These are phyloP conservation scores for Microbotryum lychnidis-dioicae DNA, from an alignment of 1,284 basidiomycete genomes.

Conservation along the genomic window DNA sequence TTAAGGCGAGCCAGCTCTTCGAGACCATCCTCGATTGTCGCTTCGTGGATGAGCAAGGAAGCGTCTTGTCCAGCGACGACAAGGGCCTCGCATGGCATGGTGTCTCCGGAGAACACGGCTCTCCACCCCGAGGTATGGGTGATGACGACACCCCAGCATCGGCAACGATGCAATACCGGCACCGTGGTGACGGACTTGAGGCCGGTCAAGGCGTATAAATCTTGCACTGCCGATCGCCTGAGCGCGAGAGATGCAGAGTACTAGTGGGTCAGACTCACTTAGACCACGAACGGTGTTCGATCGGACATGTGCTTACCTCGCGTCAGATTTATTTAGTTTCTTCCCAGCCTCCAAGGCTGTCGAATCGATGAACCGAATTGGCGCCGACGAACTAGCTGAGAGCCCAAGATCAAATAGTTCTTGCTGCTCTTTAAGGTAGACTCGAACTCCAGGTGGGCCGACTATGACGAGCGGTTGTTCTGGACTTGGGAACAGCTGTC, in stretches of 20 bases:
- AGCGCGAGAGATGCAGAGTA: neutral
- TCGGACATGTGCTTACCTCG: conserved; percentile 5
- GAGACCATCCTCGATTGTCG: conserved; percentile 74
- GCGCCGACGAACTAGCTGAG: conserved; percentile 1
- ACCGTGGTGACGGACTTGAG: conserved; percentile 48
- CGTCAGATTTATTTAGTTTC: neutral
- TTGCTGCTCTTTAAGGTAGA: conserved; percentile 30
- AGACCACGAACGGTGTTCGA: neutral
- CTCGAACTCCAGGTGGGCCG: conserved; percentile 19
- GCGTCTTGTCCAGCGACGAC: conserved; percentile 58
- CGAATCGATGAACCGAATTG: conserved; percentile 25
- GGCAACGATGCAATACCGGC: conserved; percentile 59
- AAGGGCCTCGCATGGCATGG: conserved; percentile 63
- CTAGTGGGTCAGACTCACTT: neutral
- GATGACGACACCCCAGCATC: conserved; percentile 62
- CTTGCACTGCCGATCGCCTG: conserved; percentile 5
- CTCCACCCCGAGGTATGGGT: conserved; percentile 68
- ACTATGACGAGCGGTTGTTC: conserved; percentile 23
- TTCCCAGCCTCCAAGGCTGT: conserved; percentile 19
- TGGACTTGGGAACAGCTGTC: conserved; percentile 15
- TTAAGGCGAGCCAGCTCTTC: conserved; percentile 59
- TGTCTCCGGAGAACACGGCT: conserved; percentile 80
- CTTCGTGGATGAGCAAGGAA: conserved; percentile 86
- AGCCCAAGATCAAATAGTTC: conserved; percentile 36
- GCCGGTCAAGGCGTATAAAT: conserved; percentile 15